Evolutionary conservation across 176 grass and related monocot species (phyloP), one percentile per base, ranked within the genome.

Genomic region (Cenchrus fungigraminus): DNA sequence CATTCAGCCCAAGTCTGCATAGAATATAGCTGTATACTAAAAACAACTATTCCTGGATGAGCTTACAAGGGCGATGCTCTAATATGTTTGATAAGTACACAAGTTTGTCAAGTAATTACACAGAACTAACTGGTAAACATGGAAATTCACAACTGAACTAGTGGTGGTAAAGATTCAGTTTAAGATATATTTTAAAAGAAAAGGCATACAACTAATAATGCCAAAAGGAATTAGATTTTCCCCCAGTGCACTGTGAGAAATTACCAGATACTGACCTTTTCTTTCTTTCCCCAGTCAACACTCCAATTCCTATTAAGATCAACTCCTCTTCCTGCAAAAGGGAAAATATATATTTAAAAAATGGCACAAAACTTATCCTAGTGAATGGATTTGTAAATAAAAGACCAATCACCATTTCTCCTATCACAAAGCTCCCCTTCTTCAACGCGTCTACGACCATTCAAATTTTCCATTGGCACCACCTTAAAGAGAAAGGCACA

Each of bases 251-350:
- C 4, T 56, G 31, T 31, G 32, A 62, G 12, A 63, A 42, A 74
- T 29, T 50, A 29, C 19, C 62, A 12, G 9, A 79, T 44, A 87
- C 80, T 65, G 58, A 96, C 97, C 90, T 98, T 96, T 89, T 98
- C 97, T 79, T 98, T 98, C 87, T 91, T 98, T 68, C 97, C 97
- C 97, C 97, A 98, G 49, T 98, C 97, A 37, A 98, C 97, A 46
- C 93, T 95, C 97, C 97, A 98, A 91, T 98, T 98, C 79, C 97
- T 95, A 62, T 96, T 98, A 54, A 98, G 93, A 85, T 98, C 97
- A 65, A 98, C 97, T 82, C 97, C 97, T 86, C 97, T 98, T 89
- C 97, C 97, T 98, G 80, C 12, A 77, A 71, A 73, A 89, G 15
- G 79, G 43, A 84, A 15, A 61, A 73, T 11, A 47, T 76, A 59